Conservation (phyloP, 148 eudicot species). For the Drosera capensis region DNA sequence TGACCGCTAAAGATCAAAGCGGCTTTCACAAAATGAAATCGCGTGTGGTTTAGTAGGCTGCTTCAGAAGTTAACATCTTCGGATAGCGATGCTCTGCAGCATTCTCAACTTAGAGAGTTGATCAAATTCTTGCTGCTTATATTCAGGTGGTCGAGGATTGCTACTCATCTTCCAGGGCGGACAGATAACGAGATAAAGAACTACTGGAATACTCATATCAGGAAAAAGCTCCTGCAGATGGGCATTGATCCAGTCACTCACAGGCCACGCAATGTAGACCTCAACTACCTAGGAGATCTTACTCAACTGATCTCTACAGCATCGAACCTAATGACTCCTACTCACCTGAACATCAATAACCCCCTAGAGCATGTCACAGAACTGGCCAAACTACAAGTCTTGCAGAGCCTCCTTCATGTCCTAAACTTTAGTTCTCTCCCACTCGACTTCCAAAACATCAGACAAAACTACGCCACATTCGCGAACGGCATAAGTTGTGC, state of each 20-base stretch:
- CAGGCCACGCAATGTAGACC: slow-evolving; percentile 31
- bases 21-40: too few species aligned
- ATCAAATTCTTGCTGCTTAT: not conserved
- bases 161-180: slow-evolving; percentile 43
- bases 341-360: slow-evolving; percentile 5
- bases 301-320: slow-evolving; percentile 28
- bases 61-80: too few species aligned
- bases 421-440: slow-evolving; percentile 11
- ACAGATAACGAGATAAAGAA: slow-evolving; percentile 65
- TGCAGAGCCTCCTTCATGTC: slow-evolving; percentile 38
- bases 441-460: too few species aligned
- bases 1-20: too few species aligned
- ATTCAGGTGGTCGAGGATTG: slow-evolving; percentile 58
- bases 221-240: slow-evolving; percentile 35
- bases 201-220: slow-evolving; percentile 50
- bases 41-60: too few species aligned
- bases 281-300: slow-evolving; percentile 24
- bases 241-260: slow-evolving; percentile 52
- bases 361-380: slow-evolving; percentile 6
- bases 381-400: slow-evolving; percentile 40
- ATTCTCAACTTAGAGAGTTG: too few species aligned
- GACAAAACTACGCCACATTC: not conserved
- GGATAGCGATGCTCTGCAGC: too few species aligned
- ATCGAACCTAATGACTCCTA: slow-evolving; percentile 13
- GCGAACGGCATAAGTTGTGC: not conserved